These are phyloP conservation scores for Immersiella caudata DNA, from an alignment of 495 filamentous ascomycete species.

Conservation along the genomic window DNA sequence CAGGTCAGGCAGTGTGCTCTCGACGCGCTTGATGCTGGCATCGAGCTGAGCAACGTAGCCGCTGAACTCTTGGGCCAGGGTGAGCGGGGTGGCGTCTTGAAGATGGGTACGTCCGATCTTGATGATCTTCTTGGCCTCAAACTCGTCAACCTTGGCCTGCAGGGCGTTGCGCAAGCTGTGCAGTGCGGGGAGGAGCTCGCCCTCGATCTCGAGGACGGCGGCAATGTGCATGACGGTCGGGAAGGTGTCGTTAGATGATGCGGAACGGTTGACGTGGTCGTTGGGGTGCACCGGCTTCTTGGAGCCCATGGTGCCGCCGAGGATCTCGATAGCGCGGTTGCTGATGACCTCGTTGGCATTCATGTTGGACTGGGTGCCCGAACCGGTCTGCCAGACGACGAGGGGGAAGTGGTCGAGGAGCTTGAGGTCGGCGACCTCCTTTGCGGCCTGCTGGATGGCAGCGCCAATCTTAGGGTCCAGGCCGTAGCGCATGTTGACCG, in stretches of 20 bases:
- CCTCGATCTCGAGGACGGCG: constrained; percentile 89
- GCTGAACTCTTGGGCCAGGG: constrained; percentile 96
- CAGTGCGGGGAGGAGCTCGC: constrained; percentile 80
- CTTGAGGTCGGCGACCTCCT: constrained; percentile 91
- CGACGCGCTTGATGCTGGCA: constrained; percentile 83
- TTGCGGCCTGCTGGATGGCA: constrained; percentile 91
- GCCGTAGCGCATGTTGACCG: constrained; percentile 92
- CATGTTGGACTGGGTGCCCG: constrained; percentile 99
- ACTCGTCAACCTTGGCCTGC: constrained; percentile 86
- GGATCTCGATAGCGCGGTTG: constrained; percentile 97
- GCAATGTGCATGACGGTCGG: constrained; percentile 99
- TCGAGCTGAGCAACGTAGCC: constrained; percentile 95
- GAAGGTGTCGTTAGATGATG: constrained; percentile 99
- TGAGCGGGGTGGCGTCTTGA: constrained; percentile 95
- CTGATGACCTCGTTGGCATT: constrained; percentile 99
- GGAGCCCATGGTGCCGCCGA: constrained; percentile 88
- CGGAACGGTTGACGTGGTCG: constrained; percentile 99
- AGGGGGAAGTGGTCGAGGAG: constrained; percentile 97
- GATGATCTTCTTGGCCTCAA: constrained; percentile 81
- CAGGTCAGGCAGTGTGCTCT: constrained; percentile 80
- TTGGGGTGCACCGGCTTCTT: constrained; percentile 99
- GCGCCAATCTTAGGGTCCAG: constrained; percentile 93
- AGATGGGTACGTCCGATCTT: constrained; percentile 99
- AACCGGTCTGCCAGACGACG: constrained; percentile 98
- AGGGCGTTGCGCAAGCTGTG: constrained; percentile 79